phyloP scores from a whole-genome alignment of 2,329 filamentous ascomycete species.

The Colletotrichum sp. region DNA sequence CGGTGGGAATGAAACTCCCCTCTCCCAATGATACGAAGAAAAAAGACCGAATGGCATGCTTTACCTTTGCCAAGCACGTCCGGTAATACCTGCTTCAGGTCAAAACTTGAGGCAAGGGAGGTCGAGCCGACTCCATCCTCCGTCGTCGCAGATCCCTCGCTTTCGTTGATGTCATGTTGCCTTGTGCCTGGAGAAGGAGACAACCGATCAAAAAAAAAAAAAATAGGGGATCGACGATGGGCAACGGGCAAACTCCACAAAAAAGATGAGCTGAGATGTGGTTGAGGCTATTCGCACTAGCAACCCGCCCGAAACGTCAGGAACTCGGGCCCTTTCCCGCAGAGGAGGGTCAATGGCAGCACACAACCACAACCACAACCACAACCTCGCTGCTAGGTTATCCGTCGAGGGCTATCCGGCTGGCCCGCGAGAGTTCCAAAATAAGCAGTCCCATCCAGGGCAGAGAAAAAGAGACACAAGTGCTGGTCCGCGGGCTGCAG shows the following conservation, averaged over 20 bases:
- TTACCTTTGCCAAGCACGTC: not conserved
- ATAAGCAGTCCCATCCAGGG: not conserved
- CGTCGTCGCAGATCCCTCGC: not conserved
- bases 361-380: not conserved
- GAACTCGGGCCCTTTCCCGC: not conserved
- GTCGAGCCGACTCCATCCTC: not conserved
- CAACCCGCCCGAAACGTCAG: not conserved
- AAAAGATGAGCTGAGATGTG: not conserved
- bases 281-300: slow-evolving; percentile 14
- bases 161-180: slow-evolving; percentile 8
- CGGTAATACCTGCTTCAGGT: slow-evolving; percentile 10
- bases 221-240: not conserved
- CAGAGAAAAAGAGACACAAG: not conserved
- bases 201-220: not conserved
- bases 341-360: not conserved
- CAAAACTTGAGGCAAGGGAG: not conserved
- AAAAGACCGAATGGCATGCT: not conserved
- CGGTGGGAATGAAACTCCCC: not conserved
- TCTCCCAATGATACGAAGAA: not conserved
- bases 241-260: not conserved
- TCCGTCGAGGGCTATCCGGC: not conserved
- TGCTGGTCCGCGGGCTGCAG: not conserved
- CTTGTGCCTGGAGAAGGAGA: not conserved
- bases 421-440: not conserved
- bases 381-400: not conserved